Evolutionary conservation across 345 rosid genomes (phyloP).

Genomic region (Rhizophora apiculata): DNA sequence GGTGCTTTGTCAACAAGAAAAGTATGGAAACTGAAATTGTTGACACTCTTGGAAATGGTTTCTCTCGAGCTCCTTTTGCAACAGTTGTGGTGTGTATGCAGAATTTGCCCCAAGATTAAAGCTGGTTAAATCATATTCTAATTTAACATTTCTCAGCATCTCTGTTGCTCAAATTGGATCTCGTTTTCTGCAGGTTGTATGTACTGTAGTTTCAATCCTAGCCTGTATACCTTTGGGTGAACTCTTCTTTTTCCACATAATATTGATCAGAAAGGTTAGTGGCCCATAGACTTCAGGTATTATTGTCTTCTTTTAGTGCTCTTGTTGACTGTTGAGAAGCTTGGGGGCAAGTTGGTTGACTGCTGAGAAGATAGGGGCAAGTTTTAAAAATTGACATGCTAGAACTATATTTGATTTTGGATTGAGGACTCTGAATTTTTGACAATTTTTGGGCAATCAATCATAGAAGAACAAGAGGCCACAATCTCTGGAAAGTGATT

Average conservation of each 20-base stretch:
- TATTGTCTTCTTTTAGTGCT: constrained; percentile 8
- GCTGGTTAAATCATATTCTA: constrained; percentile 6
- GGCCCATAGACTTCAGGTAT: background rate
- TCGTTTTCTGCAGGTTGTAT: constrained; percentile 55
- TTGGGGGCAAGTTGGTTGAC: background rate
- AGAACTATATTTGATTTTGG: background rate
- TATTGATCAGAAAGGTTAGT: constrained; percentile 88
- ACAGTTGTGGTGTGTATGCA: constrained; percentile 74
- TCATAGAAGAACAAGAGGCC: too few species aligned
- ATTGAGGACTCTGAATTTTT: background rate
- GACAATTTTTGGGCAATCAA: too few species aligned
- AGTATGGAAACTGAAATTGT: constrained; percentile 83
- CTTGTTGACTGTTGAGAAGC: background rate
- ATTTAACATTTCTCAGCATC: constrained; percentile 6
- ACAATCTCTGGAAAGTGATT: too few species aligned
- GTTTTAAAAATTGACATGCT: background rate
- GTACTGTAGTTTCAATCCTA: constrained; percentile 83
- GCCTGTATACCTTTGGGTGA: constrained; percentile 91
- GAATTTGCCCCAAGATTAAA: background rate
- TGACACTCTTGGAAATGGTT: constrained; percentile 95
- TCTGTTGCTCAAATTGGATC: constrained; percentile 23
- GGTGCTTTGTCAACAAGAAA: constrained; percentile 78
- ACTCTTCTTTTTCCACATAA: constrained; percentile 94
- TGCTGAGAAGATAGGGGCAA: background rate
- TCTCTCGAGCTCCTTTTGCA: constrained; percentile 93